Evolutionary conservation across 2,329 filamentous ascomycete species (phyloP).

Genomic region (Xylariaceae sp.): DNA sequence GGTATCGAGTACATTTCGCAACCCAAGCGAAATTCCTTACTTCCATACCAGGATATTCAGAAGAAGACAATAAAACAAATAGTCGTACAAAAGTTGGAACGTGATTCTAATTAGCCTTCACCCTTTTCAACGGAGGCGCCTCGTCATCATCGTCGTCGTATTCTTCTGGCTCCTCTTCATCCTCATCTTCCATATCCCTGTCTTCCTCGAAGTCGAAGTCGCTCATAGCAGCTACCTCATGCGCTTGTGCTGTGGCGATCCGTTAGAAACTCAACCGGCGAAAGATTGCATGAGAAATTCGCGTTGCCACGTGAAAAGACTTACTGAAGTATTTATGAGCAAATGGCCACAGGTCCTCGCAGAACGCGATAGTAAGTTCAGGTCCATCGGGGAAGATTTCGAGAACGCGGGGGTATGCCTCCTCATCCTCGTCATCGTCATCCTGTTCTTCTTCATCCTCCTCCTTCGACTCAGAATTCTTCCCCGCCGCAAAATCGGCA

Average conservation of each 20-base stretch:
- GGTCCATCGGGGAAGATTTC: constrained; percentile 89
- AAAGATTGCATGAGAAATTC: neutral
- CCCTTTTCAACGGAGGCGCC: constrained; percentile 41
- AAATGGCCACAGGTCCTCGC: constrained; percentile 83
- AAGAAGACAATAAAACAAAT: neutral
- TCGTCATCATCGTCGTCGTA: constrained; percentile 54
- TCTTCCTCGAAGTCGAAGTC: constrained; percentile 64
- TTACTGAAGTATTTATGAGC: constrained; percentile 89
- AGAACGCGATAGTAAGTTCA: constrained; percentile 70
- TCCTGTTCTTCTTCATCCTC: constrained; percentile 32
- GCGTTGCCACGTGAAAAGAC: constrained; percentile 34
- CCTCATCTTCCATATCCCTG: constrained; percentile 28
- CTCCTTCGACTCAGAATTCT: constrained; percentile 25
- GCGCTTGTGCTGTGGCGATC: constrained; percentile 54
- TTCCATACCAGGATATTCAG: neutral
- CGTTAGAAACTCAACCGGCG: constrained; percentile 30
- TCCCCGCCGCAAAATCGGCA: constrained; percentile 43
- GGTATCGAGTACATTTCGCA: constrained; percentile 11
- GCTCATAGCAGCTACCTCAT: constrained; percentile 60
- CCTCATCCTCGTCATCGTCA: constrained; percentile 55
- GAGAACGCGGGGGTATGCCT: constrained; percentile 59
- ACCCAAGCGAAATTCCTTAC: too few relatives aligned
- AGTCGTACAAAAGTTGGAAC: neutral
- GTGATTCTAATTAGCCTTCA: constrained; percentile 30
- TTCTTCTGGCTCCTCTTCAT: constrained; percentile 34